Evolutionary conservation across 495 filamentous ascomycete species (phyloP).

Genomic region (Lichenothelia convexa): DNA sequence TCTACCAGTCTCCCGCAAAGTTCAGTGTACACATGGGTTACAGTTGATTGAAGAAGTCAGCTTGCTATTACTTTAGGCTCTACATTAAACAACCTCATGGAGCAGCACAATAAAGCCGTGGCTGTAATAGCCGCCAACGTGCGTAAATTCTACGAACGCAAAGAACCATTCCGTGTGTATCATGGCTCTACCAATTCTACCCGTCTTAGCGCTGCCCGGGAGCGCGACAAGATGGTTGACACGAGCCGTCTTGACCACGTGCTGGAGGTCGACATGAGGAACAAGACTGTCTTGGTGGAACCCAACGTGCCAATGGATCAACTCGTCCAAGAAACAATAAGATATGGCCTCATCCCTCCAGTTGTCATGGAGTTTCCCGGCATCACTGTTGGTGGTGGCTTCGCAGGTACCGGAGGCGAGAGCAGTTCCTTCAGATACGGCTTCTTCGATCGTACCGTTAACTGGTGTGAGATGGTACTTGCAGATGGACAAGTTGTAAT

Average conservation of each 20-base stretch:
- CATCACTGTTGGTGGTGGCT: slow-evolving; percentile 46
- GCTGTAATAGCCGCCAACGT: slow-evolving; percentile 5
- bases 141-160: slow-evolving; percentile 1
- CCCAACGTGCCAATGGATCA: slow-evolving; percentile 52
- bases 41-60: too few species aligned
- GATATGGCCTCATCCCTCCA: slow-evolving; percentile 28
- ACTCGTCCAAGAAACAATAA: slow-evolving; percentile 28
- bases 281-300: slow-evolving; percentile 32
- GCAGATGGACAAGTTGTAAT: slow-evolving; percentile 33
- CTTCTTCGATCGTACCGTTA: slow-evolving; percentile 37
- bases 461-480: slow-evolving; percentile 40
- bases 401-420: slow-evolving; percentile 42
- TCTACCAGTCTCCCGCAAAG: too few species aligned
- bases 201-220: slow-evolving; percentile 8
- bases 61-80: too few species aligned
- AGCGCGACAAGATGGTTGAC: slow-evolving; percentile 33
- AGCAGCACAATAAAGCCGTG: slow-evolving; percentile 5
- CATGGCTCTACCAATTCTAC: slow-evolving; percentile 15
- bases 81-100: too few species aligned
- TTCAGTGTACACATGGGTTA: too few species aligned
- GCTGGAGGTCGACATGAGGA: slow-evolving; percentile 21
- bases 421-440: slow-evolving; percentile 38
- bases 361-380: slow-evolving; percentile 47
- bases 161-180: slow-evolving; percentile 10
- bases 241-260: slow-evolving; percentile 24